Conservation (phyloP, 164 flowering plant genomes). For the Santalum album region DNA sequence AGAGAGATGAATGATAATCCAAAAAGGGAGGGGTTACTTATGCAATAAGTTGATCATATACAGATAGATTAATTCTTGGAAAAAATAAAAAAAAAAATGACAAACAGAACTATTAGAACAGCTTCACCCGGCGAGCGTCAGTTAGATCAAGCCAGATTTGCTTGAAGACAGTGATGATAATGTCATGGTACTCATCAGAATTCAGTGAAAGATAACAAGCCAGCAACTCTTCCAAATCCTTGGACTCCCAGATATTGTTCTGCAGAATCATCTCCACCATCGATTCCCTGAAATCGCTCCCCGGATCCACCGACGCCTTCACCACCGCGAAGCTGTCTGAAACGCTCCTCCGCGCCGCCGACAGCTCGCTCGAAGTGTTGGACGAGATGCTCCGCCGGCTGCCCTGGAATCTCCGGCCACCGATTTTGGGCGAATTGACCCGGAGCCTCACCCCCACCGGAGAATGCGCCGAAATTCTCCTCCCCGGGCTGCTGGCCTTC, state of each 20-base stretch:
- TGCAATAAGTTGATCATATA: too few relatives aligned
- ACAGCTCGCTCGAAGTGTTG: neutral
- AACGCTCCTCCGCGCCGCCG: conserved; percentile 17
- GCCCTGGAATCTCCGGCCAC: conserved; percentile 22
- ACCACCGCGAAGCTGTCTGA: conserved; percentile 66
- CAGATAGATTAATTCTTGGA: too few relatives aligned
- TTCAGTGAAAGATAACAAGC: conserved; percentile 79
- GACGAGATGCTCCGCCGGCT: conserved; percentile 5
- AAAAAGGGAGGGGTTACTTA: too few relatives aligned
- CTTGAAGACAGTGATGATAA: conserved; percentile 72
- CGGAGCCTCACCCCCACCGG: conserved; percentile 36
- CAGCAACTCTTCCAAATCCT: conserved; percentile 80
- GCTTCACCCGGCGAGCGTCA: neutral
- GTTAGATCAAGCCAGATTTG: conserved; percentile 74
- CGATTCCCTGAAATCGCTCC: conserved; percentile 70
- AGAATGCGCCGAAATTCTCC: conserved; percentile 12
- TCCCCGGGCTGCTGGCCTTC: conserved; percentile 6
- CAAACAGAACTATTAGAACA: neutral
- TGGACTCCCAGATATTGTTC: conserved; percentile 50
- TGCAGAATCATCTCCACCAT: conserved; percentile 91
- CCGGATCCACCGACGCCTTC: conserved; percentile 62
- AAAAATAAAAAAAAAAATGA: too few relatives aligned
- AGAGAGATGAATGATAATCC: too few relatives aligned
- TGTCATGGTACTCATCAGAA: conserved; percentile 62
- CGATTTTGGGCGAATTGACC: conserved; percentile 49